Conservation (phyloP, 2,329 filamentous ascomycete genomes). For the Fusarium stilboides region DNA sequence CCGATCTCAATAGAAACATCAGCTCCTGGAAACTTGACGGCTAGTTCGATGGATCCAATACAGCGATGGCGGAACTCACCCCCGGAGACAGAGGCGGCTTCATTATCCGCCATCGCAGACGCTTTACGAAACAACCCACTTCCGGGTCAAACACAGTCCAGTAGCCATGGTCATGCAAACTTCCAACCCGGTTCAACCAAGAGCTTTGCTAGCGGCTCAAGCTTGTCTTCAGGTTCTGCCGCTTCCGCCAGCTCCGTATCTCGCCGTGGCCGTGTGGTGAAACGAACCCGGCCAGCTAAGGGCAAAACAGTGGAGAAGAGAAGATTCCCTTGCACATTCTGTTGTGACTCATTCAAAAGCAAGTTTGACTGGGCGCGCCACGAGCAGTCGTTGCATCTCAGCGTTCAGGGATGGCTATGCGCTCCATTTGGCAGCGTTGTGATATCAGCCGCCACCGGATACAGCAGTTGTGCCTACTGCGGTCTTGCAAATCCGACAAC, state of each 20-base stretch:
- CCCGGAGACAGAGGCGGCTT: too few species aligned
- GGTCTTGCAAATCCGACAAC: background rate
- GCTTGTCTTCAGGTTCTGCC: background rate
- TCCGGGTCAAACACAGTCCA: too few species aligned
- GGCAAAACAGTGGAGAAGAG: constrained; percentile 1
- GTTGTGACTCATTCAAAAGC: constrained; percentile 38
- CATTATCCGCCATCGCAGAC: too few species aligned
- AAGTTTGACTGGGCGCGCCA: constrained; percentile 39
- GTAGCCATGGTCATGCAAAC: too few species aligned
- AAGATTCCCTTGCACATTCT: constrained; percentile 37
- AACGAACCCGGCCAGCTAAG: background rate
- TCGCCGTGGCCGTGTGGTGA: background rate
- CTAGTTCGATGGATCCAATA: too few species aligned
- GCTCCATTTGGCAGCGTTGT: constrained; percentile 33
- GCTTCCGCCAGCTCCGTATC: background rate
- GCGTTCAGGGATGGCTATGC: constrained; percentile 30
- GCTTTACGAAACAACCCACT: too few species aligned
- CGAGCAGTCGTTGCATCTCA: constrained; percentile 37
- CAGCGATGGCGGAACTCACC: too few species aligned
- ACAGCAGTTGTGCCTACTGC: constrained; percentile 28
- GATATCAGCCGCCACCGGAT: constrained; percentile 29
- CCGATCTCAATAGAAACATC: too few species aligned
- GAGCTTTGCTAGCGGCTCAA: background rate
- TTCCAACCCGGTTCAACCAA: too few species aligned
- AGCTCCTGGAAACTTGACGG: too few species aligned